A percentile compares a stretch with the other conserved stretches of the same genome.
Evolutionary conservation across 495 filamentous ascomycete species (phyloP).

Genomic region (Pyrenopolyporus hunteri): DNA sequence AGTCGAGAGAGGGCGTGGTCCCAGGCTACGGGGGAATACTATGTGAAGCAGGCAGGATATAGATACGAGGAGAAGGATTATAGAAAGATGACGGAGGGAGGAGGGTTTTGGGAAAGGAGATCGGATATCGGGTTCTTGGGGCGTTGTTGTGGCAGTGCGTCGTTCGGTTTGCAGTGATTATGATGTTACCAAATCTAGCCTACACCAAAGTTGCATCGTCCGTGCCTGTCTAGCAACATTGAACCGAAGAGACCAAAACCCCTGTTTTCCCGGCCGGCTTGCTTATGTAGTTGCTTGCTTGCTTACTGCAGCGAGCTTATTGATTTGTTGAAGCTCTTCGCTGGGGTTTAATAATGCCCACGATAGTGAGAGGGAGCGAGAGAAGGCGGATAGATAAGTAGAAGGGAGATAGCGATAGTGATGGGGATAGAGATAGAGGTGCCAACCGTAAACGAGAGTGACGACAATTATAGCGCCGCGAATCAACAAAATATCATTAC

Average conservation of each 20-base stretch:
- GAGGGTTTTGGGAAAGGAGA: constrained; percentile 37
- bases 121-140: constrained; percentile 33
- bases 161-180: constrained; percentile 33
- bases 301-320: constrained; percentile 19
- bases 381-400: too few species aligned
- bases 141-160: constrained; percentile 38
- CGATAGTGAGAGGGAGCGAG: too few species aligned
- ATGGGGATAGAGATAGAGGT: not conserved
- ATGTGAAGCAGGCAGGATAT: constrained; percentile 5
- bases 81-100: constrained; percentile 13
- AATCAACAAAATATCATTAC: constrained; percentile 17
- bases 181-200: constrained; percentile 35
- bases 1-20: not conserved
- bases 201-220: constrained; percentile 16
- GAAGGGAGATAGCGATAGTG: too few species aligned
- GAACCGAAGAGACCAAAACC: constrained; percentile 8
- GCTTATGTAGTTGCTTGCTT: constrained; percentile 22
- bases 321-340: constrained; percentile 13
- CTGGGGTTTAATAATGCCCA: constrained; percentile 6
- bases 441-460: constrained; percentile 10
- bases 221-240: not conserved
- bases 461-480: constrained; percentile 8
- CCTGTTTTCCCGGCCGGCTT: constrained; percentile 10
- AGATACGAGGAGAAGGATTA: constrained; percentile 14
- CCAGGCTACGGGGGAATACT: not conserved